phyloP scores from a whole-genome alignment of 2,329 filamentous ascomycete species.

The Phaeomoniella chlamydospora region DNA sequence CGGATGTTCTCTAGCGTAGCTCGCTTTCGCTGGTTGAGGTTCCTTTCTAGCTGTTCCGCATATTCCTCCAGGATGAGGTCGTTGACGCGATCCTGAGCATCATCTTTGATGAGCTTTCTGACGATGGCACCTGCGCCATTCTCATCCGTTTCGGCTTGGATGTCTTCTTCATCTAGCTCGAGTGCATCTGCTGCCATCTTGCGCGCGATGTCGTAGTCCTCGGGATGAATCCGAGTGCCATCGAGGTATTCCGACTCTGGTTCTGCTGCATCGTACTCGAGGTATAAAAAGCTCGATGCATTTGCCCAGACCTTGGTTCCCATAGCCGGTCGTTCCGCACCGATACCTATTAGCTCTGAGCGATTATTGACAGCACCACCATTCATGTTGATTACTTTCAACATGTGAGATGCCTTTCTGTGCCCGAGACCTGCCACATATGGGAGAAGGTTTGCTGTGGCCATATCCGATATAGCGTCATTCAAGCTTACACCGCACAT shows the following conservation, averaged over 20 bases:
- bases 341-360: slow-evolving; percentile 77
- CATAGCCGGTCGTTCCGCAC: slow-evolving; percentile 68
- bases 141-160: slow-evolving; percentile 85
- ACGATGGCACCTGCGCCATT: slow-evolving; percentile 83
- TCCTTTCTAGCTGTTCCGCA: slow-evolving; percentile 82
- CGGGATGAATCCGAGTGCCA: slow-evolving; percentile 91
- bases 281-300: slow-evolving; percentile 86
- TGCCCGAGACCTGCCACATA: slow-evolving; percentile 86
- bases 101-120: slow-evolving; percentile 85
- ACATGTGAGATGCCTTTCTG: slow-evolving; percentile 69
- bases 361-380: slow-evolving; percentile 73
- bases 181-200: slow-evolving; percentile 98
- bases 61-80: slow-evolving; percentile 95
- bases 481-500: slow-evolving; percentile 92
- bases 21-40: slow-evolving; percentile 87
- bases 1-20: slow-evolving; percentile 93
- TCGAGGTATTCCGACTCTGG: slow-evolving; percentile 81
- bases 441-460: slow-evolving; percentile 75
- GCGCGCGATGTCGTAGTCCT: slow-evolving; percentile 93
- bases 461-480: slow-evolving; percentile 67
- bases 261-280: slow-evolving; percentile 74
- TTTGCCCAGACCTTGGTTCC: slow-evolving; percentile 90
- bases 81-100: slow-evolving; percentile 87
- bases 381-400: slow-evolving; percentile 86
- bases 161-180: slow-evolving; percentile 93